Evolutionary conservation across 2,329 filamentous ascomycete species (phyloP), one percentile per base, ranked within the genome.

Genomic region (Phyllosticta citriasiana): DNA sequence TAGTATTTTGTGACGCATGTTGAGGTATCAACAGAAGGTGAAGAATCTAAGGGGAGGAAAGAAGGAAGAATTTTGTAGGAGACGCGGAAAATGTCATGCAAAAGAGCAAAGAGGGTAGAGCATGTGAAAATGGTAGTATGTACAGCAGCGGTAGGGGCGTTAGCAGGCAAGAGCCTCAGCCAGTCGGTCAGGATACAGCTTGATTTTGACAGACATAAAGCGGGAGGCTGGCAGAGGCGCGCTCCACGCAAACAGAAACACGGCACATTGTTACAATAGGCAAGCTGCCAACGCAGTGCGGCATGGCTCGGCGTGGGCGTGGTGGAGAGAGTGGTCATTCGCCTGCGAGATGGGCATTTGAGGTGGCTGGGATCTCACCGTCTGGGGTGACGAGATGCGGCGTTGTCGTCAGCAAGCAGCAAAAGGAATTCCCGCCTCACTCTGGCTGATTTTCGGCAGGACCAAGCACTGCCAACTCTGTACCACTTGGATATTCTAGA

Each of bases 61-160:
- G 50, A 25, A 12, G 19, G 3, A 9, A 10, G 22, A 12, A 16
- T 2, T 24, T 12, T 53, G 10, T 25, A 24, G 25, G 30, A 53
- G 30, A 53, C 6, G 26, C 16, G 30, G 30, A n/a, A 47, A 10
- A 16, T 19, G 16, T 26, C n/a, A 22, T 24, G 16, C n/a, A 40
- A 27, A n/a, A n/a, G n/a, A 7, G 27, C 8, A 26, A 52, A 16
- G 16, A 52, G 26, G n/a, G 3, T 16, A 35, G 24, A 40, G 47
- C 22, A 30, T 57, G 19, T 4, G 24, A 40, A 53, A 57, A 8
- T 16, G 47, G 40, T 9, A 22, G 53, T 50, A 57, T 61, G 59
- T 55, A 61, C 54, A 57, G n/a, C 52, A 53, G 55, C 47, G 53
- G 59, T 26, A 56, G 53, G 47, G 54, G 59, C 54, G 30, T 53